A percentile compares a stretch with the other conserved stretches of the same genome.
phyloP scores from a whole-genome alignment of 441 rosid species.

The Eugenia klotzschiana region DNA sequence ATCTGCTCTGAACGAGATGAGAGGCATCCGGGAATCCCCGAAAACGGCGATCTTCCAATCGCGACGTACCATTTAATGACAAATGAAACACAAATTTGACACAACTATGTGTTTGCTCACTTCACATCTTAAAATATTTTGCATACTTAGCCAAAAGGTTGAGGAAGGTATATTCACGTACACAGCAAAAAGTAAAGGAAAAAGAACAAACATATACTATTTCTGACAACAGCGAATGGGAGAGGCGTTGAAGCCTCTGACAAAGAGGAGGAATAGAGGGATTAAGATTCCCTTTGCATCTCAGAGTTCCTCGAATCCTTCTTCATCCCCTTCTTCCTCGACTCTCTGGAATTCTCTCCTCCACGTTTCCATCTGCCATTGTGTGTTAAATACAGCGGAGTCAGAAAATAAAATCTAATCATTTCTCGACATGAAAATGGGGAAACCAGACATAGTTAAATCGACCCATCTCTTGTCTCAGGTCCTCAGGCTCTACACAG shows the following conservation, averaged over 20 bases:
- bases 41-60: neutral
- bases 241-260: neutral
- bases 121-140: neutral
- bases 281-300: neutral
- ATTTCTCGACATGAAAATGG: neutral
- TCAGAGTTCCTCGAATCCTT: slow-evolving; percentile 82
- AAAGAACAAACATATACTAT: neutral
- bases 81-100: neutral
- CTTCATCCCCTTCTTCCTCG: slow-evolving; percentile 86
- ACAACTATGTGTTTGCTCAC: neutral
- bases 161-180: neutral
- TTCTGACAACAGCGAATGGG: neutral
- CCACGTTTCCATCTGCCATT: slow-evolving; percentile 65
- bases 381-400: neutral
- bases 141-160: neutral
- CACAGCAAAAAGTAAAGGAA: neutral
- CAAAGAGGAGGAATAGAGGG: neutral
- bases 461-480: neutral
- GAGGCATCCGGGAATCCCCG: neutral
- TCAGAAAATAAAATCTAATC: neutral
- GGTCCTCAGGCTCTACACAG: neutral
- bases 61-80: neutral
- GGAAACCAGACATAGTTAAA: neutral
- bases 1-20: neutral
- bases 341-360: slow-evolving; percentile 58